phyloP scores from a whole-genome alignment of 345 rosid genomes.

The Mallotus nudiflorus region DNA sequence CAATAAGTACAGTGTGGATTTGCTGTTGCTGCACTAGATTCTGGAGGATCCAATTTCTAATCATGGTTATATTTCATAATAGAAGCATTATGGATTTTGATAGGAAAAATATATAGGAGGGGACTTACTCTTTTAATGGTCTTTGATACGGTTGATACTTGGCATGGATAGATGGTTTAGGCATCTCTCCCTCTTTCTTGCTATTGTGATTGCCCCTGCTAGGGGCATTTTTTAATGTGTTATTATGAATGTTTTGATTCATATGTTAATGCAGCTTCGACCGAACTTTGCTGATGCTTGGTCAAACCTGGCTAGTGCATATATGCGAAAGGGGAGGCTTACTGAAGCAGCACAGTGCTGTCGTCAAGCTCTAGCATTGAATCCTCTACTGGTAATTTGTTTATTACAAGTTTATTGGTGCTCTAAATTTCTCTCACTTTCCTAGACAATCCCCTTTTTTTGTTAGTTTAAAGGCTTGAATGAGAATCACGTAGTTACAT shows the following conservation, averaged over 20 bases:
- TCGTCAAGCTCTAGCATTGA: constrained; percentile 85
- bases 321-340: constrained; percentile 94
- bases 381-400: constrained; percentile 78
- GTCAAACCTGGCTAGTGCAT: constrained; percentile 97
- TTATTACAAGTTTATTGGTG: neutral
- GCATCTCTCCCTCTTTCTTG: neutral
- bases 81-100: neutral
- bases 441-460: neutral
- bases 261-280: constrained; percentile 61
- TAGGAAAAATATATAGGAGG: too few relatives aligned
- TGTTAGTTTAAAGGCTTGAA: neutral
- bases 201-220: neutral
- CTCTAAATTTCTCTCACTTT: neutral
- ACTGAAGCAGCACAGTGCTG: constrained; percentile 96
- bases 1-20: too few relatives aligned
- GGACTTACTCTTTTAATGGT: too few relatives aligned
- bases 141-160: too few relatives aligned
- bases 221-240: neutral
- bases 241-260: neutral
- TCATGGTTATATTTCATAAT: neutral
- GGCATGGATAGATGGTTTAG: too few relatives aligned
- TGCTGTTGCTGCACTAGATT: neutral
- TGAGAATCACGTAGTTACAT: constrained; percentile 10
- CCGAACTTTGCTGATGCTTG: constrained; percentile 98
- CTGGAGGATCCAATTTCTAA: neutral